Conservation (phyloP, 768 basidiomycete genomes). For the Clathrus columnatus region DNA sequence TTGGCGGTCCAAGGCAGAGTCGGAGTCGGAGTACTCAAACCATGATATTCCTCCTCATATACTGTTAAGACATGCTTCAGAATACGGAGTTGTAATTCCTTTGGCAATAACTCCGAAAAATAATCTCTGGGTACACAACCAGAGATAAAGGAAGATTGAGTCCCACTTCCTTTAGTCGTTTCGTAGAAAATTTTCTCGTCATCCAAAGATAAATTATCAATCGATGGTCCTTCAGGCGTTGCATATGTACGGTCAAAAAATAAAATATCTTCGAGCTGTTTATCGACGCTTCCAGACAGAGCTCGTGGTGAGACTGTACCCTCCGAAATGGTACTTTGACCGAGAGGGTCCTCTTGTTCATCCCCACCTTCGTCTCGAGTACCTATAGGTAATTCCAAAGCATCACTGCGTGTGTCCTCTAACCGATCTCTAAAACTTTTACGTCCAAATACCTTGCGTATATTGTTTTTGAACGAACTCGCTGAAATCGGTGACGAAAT, state of each 20-base stretch:
- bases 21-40: slow-evolving; percentile 12
- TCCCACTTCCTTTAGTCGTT: background rate
- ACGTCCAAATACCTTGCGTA: slow-evolving; percentile 5
- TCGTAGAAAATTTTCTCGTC: background rate
- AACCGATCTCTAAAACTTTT: background rate
- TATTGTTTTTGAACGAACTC: background rate
- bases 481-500: background rate
- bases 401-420: background rate
- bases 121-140: background rate
- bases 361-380: background rate
- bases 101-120: slow-evolving; percentile 64
- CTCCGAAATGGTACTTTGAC: background rate
- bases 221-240: no score
- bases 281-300: background rate
- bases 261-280: background rate
- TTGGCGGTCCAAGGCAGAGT: slow-evolving; percentile 51
- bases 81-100: slow-evolving; percentile 58
- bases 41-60: slow-evolving; percentile 52
- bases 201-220: background rate
- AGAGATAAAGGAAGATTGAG: background rate
- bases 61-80: slow-evolving; percentile 46
- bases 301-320: background rate
- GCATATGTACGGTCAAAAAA: background rate
- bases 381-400: background rate
- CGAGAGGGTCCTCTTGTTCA: background rate